These are phyloP conservation scores for Penicillium sp. DNA, from an alignment of 2,329 filamentous ascomycete genomes.

Conservation along the genomic window DNA sequence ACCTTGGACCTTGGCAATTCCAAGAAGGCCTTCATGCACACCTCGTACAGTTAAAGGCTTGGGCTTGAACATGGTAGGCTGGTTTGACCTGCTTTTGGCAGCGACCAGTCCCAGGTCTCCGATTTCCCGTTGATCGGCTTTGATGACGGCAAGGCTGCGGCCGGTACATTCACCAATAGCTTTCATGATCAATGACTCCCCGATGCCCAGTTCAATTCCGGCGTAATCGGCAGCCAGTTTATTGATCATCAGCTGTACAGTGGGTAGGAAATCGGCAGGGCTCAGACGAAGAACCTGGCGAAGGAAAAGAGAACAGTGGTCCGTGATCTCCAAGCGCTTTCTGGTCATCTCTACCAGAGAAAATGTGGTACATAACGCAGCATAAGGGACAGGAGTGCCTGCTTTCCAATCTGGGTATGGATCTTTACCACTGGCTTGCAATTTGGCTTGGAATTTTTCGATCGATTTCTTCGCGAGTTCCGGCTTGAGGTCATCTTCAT, in stretches of 20 bases:
- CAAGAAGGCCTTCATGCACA: conserved; percentile 79
- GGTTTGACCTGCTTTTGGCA: conserved; percentile 87
- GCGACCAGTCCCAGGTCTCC: conserved; percentile 90
- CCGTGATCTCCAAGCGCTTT: conserved; percentile 78
- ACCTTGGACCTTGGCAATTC: conserved; percentile 76
- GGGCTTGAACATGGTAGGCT: conserved; percentile 97
- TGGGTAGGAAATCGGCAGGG: conserved; percentile 76
- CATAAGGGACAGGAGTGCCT: conserved; percentile 83
- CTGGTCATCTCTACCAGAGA: conserved; percentile 90
- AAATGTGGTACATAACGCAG: conserved; percentile 86
- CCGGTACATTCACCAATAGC: conserved; percentile 92
- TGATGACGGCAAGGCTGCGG: conserved; percentile 77
- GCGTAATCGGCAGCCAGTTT: conserved; percentile 95
- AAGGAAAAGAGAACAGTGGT: conserved; percentile 81
- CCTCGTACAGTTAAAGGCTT: conserved; percentile 78
- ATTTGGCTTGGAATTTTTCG: conserved; percentile 67
- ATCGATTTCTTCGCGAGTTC: conserved; percentile 64
- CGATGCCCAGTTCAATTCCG: conserved; percentile 94
- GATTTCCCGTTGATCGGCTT: conserved; percentile 90
- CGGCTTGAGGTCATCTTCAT: conserved; percentile 57
- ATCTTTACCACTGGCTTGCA: conserved; percentile 62
- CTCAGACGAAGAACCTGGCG: conserved; percentile 89
- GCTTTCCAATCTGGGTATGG: conserved; percentile 93
- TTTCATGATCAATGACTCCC: conserved; percentile 97
- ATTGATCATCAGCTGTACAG: conserved; percentile 91